phyloP scores from a whole-genome alignment of 306 rosid genomes.

The Glycyrrhiza uralensis region DNA sequence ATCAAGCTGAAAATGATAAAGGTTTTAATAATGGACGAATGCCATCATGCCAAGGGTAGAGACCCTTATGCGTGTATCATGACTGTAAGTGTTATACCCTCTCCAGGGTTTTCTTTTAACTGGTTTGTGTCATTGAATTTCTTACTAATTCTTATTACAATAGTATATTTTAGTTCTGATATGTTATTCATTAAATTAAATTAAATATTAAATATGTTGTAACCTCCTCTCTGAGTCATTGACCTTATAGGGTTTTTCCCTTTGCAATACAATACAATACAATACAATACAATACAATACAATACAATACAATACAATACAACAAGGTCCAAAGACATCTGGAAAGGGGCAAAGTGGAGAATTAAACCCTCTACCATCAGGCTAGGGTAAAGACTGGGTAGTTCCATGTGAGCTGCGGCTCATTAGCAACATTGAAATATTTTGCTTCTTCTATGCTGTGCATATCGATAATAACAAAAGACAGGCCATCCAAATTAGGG shows the following conservation, averaged over 20 bases:
- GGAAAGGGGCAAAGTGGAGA: not conserved
- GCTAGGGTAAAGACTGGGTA: not conserved
- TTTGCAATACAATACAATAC: too few relatives aligned
- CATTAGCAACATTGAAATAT: not conserved
- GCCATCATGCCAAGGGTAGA: slow-evolving; percentile 77
- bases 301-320: too few relatives aligned
- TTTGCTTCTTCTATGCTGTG: not conserved
- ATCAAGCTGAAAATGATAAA: slow-evolving; percentile 66
- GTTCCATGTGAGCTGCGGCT: not conserved
- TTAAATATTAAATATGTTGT: not conserved
- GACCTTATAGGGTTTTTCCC: not conserved
- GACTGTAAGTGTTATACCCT: slow-evolving; percentile 54
- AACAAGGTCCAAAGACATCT: not conserved
- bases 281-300: too few relatives aligned
- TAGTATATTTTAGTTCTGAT: not conserved
- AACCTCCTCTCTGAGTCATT: not conserved
- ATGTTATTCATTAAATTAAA: not conserved
- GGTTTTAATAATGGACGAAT: slow-evolving; percentile 81
- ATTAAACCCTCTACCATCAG: not conserved
- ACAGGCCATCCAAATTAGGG: not conserved
- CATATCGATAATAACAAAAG: not conserved
- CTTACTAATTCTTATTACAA: not conserved
- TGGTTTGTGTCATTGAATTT: not conserved
- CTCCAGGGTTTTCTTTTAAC: not conserved
- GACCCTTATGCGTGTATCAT: slow-evolving; percentile 72